Conservation (phyloP, 441 rosid genomes). For the Brassica hybrid region DNA sequence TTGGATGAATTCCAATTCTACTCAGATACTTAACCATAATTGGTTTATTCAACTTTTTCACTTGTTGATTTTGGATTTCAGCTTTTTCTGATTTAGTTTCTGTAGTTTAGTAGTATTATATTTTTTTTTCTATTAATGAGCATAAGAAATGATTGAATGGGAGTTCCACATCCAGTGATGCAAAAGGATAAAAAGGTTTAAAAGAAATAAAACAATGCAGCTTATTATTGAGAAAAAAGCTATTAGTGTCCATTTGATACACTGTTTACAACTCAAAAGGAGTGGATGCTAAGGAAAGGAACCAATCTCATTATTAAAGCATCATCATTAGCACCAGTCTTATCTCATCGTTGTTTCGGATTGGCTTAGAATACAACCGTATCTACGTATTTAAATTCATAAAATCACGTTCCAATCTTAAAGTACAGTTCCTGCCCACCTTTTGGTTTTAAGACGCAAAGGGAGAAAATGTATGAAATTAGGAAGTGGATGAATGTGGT, state of each 20-base stretch:
- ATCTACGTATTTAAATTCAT: conserved; percentile 3
- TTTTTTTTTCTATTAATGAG: neutral
- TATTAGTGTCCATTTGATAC: conserved; percentile 28
- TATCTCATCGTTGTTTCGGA: conserved; percentile 12
- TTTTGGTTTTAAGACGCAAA: conserved; percentile 1
- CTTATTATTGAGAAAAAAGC: neutral
- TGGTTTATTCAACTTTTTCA: conserved; percentile 3
- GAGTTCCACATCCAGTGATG: conserved; percentile 21
- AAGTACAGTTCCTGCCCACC: conserved; percentile 1
- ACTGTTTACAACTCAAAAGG: conserved; percentile 26
- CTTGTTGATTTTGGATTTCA: neutral
- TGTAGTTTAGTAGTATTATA: neutral
- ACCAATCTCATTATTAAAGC: conserved; percentile 33
- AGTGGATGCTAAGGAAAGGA: conserved; percentile 27
- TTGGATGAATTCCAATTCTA: neutral
- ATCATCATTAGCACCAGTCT: conserved; percentile 19
- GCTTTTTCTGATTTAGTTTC: neutral
- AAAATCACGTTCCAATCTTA: neutral
- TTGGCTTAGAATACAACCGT: neutral
- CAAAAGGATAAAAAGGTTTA: neutral
- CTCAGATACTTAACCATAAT: neutral
- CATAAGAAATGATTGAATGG: conserved; percentile 27
- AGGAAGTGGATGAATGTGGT: neutral
- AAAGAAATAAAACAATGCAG: neutral
- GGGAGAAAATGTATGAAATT: conserved; percentile 1